phyloP scores from a whole-genome alignment of 2,329 filamentous ascomycete genomes.

The Xylariaceae sp. region DNA sequence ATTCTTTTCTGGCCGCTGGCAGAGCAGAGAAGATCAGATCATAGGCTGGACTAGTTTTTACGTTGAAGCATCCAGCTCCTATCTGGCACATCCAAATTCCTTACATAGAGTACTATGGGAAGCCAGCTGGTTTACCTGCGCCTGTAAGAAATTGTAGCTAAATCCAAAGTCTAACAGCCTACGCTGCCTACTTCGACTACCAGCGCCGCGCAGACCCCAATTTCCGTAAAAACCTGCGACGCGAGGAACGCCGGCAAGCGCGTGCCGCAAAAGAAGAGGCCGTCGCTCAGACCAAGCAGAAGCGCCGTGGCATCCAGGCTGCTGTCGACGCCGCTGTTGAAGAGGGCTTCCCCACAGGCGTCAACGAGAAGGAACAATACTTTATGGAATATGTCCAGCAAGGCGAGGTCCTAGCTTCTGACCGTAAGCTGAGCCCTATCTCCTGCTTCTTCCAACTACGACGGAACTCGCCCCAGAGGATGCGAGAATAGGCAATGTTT shows the following conservation, averaged over 20 bases:
- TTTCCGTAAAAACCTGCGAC: constrained; percentile 72
- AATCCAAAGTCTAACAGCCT: constrained; percentile 52
- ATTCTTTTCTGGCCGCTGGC: too few relatives aligned
- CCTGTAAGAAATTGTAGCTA: constrained; percentile 29
- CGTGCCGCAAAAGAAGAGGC: constrained; percentile 76
- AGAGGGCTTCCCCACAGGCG: constrained; percentile 87
- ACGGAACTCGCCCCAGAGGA: not conserved
- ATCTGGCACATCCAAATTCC: not conserved
- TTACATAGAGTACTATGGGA: not conserved
- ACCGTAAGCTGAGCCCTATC: constrained; percentile 66
- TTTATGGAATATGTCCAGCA: constrained; percentile 95
- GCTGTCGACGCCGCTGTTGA: constrained; percentile 83
- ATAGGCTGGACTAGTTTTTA: not conserved
- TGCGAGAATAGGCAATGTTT: not conserved
- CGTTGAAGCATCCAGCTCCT: too few relatives aligned
- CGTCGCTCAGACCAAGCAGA: constrained; percentile 67
- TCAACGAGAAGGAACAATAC: constrained; percentile 93
- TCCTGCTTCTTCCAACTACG: not conserved
- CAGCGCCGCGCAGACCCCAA: constrained; percentile 68
- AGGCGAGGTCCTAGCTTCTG: constrained; percentile 82
- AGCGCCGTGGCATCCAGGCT: constrained; percentile 75
- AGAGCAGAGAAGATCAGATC: too few relatives aligned
- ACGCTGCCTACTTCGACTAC: constrained; percentile 73
- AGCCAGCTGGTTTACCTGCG: not conserved
- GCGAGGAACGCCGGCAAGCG: constrained; percentile 76